phyloP scores from a whole-genome alignment of 176 grass and related monocot genomes.

The Otatea glauca region DNA sequence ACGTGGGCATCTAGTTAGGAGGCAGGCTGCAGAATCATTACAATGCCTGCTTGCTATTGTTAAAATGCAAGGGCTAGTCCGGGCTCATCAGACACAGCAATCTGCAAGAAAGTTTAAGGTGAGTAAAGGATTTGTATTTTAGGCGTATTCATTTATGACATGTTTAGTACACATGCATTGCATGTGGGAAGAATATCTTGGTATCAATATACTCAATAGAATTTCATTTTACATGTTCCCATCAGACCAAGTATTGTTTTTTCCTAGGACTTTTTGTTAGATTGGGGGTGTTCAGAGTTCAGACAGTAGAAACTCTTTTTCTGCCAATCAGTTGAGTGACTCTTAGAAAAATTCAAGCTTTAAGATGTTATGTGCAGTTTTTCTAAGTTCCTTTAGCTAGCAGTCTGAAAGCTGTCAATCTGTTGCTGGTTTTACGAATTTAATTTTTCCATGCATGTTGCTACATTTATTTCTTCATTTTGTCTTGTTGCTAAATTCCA shows the following conservation, averaged over 20 bases:
- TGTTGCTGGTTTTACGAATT: background rate
- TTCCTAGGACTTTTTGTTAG: background rate
- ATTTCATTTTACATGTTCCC: slow-evolving; percentile 7
- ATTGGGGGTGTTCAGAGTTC: background rate
- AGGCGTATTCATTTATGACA: background rate
- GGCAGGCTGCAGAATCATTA: slow-evolving; percentile 77
- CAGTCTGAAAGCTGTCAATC: background rate
- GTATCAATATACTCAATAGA: background rate
- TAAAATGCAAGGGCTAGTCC: slow-evolving; percentile 78
- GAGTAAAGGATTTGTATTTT: slow-evolving; percentile 11
- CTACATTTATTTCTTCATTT: slow-evolving; percentile 10
- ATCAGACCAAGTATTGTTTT: background rate
- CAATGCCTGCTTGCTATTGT: slow-evolving; percentile 82
- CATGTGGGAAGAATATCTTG: slow-evolving; percentile 7
- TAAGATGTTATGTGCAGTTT: slow-evolving; percentile 2
- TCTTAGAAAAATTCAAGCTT: background rate
- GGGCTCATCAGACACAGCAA: slow-evolving; percentile 56
- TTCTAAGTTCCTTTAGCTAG: slow-evolving; percentile 21
- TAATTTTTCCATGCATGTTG: background rate
- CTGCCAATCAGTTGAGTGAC: background rate
- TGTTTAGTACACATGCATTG: slow-evolving; percentile 12
- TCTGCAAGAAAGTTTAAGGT: slow-evolving; percentile 46
- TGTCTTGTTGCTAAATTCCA: slow-evolving; percentile 18
- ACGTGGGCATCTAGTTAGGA: slow-evolving; percentile 79
- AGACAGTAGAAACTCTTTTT: slow-evolving; percentile 6